Conservation (phyloP, 441 rosid genomes). For the Flueggea neowawraea region DNA sequence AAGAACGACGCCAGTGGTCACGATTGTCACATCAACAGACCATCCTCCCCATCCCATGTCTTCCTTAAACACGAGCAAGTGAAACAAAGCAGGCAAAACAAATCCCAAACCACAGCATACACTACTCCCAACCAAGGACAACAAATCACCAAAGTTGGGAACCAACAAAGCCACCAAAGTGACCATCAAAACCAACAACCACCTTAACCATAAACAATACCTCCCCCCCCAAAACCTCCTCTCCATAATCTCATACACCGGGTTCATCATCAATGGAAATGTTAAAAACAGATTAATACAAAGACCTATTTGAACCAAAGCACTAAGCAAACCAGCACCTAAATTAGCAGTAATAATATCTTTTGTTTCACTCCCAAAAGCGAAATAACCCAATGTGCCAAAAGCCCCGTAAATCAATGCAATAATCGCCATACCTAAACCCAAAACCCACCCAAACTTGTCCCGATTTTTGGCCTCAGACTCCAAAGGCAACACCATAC, state of each 20-base stretch:
- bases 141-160: conserved; percentile 78
- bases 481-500: conserved; percentile 82
- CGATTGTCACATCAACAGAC: conserved; percentile 42
- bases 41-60: conserved; percentile 53
- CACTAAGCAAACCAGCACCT: conserved; percentile 52
- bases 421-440: conserved; percentile 46
- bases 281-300: conserved; percentile 79
- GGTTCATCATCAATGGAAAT: conserved; percentile 86
- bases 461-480: conserved; percentile 59
- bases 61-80: conserved; percentile 66
- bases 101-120: conserved; percentile 74
- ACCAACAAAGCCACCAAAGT: conserved; percentile 61
- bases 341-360: conserved; percentile 74
- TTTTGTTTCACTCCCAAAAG: conserved; percentile 59
- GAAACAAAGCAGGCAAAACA: conserved; percentile 70
- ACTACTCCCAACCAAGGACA: conserved; percentile 80
- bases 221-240: conserved; percentile 50
- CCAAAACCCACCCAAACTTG: conserved; percentile 52
- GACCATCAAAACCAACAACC: conserved; percentile 58
- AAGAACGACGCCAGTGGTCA: conserved; percentile 44
- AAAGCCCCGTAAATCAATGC: conserved; percentile 56
- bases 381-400: conserved; percentile 74
- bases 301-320: conserved; percentile 61
- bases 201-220: conserved; percentile 72
- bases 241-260: conserved; percentile 76